Evolutionary conservation across 768 basidiomycete genomes (phyloP).

Genomic region (Pisolithus tinctorius): DNA sequence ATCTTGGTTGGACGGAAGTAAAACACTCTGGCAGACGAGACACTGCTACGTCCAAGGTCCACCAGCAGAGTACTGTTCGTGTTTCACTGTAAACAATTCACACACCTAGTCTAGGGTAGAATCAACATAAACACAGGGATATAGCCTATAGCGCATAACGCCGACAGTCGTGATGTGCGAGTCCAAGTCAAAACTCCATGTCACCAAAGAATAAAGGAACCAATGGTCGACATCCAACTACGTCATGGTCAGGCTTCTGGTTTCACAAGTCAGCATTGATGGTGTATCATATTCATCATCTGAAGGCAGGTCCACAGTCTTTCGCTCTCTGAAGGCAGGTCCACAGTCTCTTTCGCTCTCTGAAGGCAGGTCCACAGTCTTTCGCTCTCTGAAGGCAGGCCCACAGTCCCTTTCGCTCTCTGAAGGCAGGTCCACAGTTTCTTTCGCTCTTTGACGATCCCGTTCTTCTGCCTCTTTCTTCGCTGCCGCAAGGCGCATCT

Average conservation of each 20-base stretch:
- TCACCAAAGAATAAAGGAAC: not conserved
- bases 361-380: too few relatives aligned
- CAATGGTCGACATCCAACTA: not conserved
- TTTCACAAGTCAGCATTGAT: not conserved
- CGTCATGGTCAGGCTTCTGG: too few relatives aligned
- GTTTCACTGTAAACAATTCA: constrained; percentile 27
- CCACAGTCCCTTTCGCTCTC: too few relatives aligned
- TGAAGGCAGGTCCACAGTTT: not conserved
- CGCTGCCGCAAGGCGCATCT: constrained; percentile 45
- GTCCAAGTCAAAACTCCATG: not conserved
- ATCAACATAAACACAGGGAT: constrained; percentile 5
- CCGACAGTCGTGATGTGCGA: not conserved
- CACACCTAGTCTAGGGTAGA: not conserved
- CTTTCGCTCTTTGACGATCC: constrained; percentile 23
- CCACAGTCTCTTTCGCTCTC: too few relatives aligned
- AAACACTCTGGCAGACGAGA: constrained; percentile 27
- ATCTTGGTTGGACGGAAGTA: constrained; percentile 5
- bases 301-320: too few relatives aligned
- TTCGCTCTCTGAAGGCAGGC: too few relatives aligned
- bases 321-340: too few relatives aligned
- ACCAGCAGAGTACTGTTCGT: constrained; percentile 19
- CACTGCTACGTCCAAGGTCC: constrained; percentile 36
- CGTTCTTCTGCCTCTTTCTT: constrained; percentile 42
- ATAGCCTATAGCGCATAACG: not conserved
- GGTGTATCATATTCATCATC: too few relatives aligned